phyloP scores from a whole-genome alignment of 1,284 basidiomycete species.

The Xanthoconium separans region DNA sequence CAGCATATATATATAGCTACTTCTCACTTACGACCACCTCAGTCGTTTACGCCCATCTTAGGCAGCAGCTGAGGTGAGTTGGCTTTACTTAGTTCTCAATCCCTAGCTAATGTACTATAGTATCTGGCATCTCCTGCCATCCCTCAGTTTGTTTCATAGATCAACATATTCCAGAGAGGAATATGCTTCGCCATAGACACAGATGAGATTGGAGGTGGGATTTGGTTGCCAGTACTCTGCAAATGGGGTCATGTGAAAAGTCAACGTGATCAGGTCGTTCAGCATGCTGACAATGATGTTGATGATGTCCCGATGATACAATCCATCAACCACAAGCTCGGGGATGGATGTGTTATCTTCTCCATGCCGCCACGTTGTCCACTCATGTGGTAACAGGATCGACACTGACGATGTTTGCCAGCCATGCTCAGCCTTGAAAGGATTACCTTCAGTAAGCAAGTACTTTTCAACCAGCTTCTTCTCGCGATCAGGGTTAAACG shows the following conservation, averaged over 20 bases:
- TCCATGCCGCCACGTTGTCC: background rate
- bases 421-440: background rate
- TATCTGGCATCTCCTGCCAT: too few relatives aligned
- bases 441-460: background rate
- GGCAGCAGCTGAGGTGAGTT: too few relatives aligned
- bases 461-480: too few relatives aligned
- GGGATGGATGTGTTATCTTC: background rate
- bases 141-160: background rate
- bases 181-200: background rate
- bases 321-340: background rate
- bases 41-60: too few relatives aligned
- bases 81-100: too few relatives aligned
- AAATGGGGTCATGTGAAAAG: background rate
- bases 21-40: too few relatives aligned
- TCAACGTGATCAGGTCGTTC: background rate
- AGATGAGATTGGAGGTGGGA: background rate
- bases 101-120: too few relatives aligned
- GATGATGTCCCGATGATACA: background rate
- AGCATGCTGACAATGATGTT: background rate
- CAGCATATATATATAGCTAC: too few relatives aligned
- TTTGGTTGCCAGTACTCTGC: background rate
- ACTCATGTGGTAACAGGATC: background rate
- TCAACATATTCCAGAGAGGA: background rate
- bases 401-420: background rate
- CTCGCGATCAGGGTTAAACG: too few relatives aligned